phyloP scores from a whole-genome alignment of 306 rosid genomes.

The Dryas octopetala region DNA sequence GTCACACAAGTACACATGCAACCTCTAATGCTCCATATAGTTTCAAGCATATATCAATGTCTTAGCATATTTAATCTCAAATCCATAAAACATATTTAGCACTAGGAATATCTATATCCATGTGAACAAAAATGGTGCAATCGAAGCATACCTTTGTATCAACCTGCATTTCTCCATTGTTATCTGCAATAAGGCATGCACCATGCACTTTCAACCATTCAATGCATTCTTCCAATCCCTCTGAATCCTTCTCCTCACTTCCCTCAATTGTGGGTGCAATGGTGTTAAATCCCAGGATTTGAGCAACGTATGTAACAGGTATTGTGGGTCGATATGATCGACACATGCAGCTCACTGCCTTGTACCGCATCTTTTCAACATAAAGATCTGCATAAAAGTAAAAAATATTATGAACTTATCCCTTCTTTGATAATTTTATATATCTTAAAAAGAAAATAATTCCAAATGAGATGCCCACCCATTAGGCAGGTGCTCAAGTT shows the following conservation, averaged over 20 bases:
- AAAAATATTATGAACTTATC: conserved; percentile 1
- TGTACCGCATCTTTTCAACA: conserved; percentile 93
- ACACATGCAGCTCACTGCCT: conserved; percentile 88
- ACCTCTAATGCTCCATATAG: background rate
- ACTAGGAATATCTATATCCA: background rate
- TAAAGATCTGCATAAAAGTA: conserved; percentile 61
- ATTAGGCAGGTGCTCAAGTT: conserved; percentile 82
- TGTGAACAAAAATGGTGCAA: background rate
- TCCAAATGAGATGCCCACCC: conserved; percentile 54
- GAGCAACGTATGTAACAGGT: conserved; percentile 76
- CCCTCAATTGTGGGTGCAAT: conserved; percentile 38
- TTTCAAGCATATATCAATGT: background rate
- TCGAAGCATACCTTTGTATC: conserved; percentile 70
- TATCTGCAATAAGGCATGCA: conserved; percentile 61
- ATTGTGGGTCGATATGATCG: conserved; percentile 91
- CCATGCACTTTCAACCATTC: conserved; percentile 98
- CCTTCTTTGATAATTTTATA: background rate
- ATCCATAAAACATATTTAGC: background rate
- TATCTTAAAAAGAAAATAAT: background rate
- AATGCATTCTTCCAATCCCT: conserved; percentile 74
- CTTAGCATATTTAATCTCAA: background rate
- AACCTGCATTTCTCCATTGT: conserved; percentile 63
- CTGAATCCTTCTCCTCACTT: conserved; percentile 51
- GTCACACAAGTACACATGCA: background rate
- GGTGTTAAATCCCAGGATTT: conserved; percentile 72